phyloP scores from a whole-genome alignment of 1,284 basidiomycete species.

The Cystobasidiaceae sp. region DNA sequence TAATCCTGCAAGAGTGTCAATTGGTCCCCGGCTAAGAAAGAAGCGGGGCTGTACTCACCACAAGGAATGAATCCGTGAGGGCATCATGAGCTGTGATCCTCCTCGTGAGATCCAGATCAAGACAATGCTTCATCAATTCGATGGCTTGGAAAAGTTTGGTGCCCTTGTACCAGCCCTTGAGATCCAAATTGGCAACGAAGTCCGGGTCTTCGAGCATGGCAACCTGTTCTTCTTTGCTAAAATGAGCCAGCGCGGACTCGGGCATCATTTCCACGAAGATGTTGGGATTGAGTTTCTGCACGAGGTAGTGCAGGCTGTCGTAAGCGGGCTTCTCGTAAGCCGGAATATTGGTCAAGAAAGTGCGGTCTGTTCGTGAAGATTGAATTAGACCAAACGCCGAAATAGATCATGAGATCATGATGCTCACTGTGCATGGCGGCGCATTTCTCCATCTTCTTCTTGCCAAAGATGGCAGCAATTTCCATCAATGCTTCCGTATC shows the following conservation, averaged over 20 bases:
- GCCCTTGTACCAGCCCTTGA: conserved; percentile 53
- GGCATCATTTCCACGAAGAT: conserved; percentile 51
- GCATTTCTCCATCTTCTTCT: conserved; percentile 72
- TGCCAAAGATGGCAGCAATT: conserved; percentile 81
- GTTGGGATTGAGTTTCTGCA: conserved; percentile 69
- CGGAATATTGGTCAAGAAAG: conserved; percentile 78
- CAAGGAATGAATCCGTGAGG: conserved; percentile 28
- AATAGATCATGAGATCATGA: background rate
- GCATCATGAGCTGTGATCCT: conserved; percentile 29
- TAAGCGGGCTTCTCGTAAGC: conserved; percentile 59
- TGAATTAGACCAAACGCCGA: background rate
- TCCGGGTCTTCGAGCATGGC: conserved; percentile 23
- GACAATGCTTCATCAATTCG: conserved; percentile 63
- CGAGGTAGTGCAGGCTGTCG: conserved; percentile 64
- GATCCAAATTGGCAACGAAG: conserved; percentile 6
- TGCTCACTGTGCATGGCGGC: conserved; percentile 82
- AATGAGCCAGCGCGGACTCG: conserved; percentile 41
- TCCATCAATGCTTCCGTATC: conserved; percentile 95
- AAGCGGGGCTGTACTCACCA: background rate
- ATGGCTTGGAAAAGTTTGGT: conserved; percentile 59
- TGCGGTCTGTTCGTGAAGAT: conserved; percentile 61
- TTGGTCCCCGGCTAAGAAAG: background rate
- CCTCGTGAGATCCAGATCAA: conserved; percentile 58
- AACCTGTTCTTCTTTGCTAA: conserved; percentile 31
- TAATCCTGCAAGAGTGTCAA: background rate